Conservation (phyloP, 768 basidiomycete genomes). For the Psilocybe cyanescens region DNA sequence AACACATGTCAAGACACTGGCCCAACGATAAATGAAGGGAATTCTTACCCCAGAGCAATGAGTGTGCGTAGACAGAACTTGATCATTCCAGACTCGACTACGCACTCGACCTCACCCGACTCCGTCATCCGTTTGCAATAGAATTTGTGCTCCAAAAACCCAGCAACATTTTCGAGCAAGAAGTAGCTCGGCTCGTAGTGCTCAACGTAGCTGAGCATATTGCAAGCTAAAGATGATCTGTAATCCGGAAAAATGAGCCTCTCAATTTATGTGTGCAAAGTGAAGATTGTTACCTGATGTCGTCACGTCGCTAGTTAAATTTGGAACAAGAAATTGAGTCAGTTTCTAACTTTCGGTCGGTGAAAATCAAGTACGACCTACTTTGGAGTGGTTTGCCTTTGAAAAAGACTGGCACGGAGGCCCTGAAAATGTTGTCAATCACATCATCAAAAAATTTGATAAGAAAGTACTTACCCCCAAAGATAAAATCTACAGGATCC, state of each 20-base stretch:
- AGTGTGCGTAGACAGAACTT: slow-evolving; percentile 69
- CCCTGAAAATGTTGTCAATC: slow-evolving; percentile 40
- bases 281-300: slow-evolving; percentile 63
- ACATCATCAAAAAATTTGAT: not conserved
- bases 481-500: slow-evolving; percentile 71
- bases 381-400: slow-evolving; percentile 63
- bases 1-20: not conserved
- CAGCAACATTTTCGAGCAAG: slow-evolving; percentile 74
- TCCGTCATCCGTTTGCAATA: slow-evolving; percentile 31
- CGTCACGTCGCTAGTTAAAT: slow-evolving; percentile 51
- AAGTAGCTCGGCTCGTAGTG: slow-evolving; percentile 65
- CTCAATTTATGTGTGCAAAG: slow-evolving; percentile 61
- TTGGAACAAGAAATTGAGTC: too few relatives aligned
- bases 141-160: slow-evolving; percentile 57
- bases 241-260: slow-evolving; percentile 36
- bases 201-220: slow-evolving; percentile 75
- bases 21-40: not conserved
- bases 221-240: slow-evolving; percentile 67
- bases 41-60: slow-evolving; percentile 63
- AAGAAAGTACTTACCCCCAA: slow-evolving; percentile 54
- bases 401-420: slow-evolving; percentile 82
- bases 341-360: too few relatives aligned
- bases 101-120: slow-evolving; percentile 32
- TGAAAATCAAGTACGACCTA: slow-evolving; percentile 22
- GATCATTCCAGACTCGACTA: slow-evolving; percentile 59